phyloP scores from a whole-genome alignment of 768 basidiomycete species.

The Pleurotus giganteus region DNA sequence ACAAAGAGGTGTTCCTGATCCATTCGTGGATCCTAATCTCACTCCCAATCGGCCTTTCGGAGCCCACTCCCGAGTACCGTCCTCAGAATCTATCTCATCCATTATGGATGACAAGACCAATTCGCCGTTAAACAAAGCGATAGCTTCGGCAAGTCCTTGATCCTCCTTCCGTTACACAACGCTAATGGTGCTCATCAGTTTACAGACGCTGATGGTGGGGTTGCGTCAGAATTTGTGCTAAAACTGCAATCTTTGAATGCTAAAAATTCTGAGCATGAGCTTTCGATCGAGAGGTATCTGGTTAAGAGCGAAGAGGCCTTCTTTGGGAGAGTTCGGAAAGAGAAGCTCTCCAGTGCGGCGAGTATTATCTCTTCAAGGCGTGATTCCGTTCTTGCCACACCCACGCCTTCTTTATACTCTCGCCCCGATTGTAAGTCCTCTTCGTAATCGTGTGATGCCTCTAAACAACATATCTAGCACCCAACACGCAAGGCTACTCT shows the following conservation, averaged over 20 bases:
- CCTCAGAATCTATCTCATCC: conserved; percentile 88
- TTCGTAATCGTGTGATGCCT: conserved; percentile 4
- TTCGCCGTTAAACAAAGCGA: conserved; percentile 92
- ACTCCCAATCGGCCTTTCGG: conserved; percentile 78
- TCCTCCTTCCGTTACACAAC: neutral
- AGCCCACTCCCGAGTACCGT: conserved; percentile 72
- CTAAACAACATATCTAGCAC: conserved; percentile 29
- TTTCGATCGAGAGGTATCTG: conserved; percentile 90
- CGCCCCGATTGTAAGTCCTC: conserved; percentile 69
- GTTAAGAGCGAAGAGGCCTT: conserved; percentile 91
- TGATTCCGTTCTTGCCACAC: conserved; percentile 81
- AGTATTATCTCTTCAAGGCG: conserved; percentile 76
- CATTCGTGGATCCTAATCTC: conserved; percentile 62
- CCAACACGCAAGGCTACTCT: conserved; percentile 49
- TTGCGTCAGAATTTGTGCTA: conserved; percentile 85
- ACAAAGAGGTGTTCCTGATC: conserved; percentile 77
- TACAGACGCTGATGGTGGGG: conserved; percentile 91
- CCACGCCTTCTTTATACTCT: conserved; percentile 61
- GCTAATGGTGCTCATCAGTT: conserved; percentile 49
- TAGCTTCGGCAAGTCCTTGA: conserved; percentile 63
- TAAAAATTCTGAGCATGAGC: conserved; percentile 86
- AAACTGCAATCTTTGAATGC: conserved; percentile 75
- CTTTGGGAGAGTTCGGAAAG: conserved; percentile 87
- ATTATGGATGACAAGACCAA: conserved; percentile 90
- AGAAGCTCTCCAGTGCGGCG: conserved; percentile 81